Conservation (phyloP, 176 grass and related monocot species). For the Hyparrhenia diplandra region DNA sequence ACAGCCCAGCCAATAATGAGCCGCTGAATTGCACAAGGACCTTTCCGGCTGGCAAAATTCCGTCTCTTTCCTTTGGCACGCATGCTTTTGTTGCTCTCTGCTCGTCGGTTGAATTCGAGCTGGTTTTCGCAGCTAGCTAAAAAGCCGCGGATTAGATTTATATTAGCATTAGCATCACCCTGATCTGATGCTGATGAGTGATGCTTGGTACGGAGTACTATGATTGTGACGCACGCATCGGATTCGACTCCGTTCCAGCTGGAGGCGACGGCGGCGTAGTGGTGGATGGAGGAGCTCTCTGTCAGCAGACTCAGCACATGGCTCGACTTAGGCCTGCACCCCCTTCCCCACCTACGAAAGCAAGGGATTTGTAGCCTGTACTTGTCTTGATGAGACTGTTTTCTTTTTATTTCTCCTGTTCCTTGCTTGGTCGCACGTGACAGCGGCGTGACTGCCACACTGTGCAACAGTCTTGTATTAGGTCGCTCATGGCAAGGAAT, state of each 20-base stretch:
- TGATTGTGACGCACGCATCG: constrained; percentile 16
- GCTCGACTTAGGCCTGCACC: constrained; percentile 7
- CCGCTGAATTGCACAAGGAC: constrained; percentile 10
- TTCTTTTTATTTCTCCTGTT: background rate
- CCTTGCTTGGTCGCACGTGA: constrained; percentile 6
- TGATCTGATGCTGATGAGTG: background rate
- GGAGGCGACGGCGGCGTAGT: background rate
- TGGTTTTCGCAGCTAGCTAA: background rate
- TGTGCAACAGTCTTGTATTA: background rate
- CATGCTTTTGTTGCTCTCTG: background rate
- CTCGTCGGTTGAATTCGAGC: background rate
- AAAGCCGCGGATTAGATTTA: background rate
- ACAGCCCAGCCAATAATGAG: constrained; percentile 10
- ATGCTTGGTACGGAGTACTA: background rate
- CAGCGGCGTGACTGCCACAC: background rate
- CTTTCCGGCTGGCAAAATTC: constrained; percentile 35
- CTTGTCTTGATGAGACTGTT: background rate
- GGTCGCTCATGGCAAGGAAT: background rate
- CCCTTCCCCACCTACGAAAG: constrained; percentile 27
- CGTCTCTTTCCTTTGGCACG: background rate
- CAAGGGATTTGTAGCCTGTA: constrained; percentile 26
- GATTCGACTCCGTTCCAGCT: constrained; percentile 24
- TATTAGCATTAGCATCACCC: background rate
- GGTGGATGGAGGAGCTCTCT: background rate
- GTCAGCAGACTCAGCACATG: constrained; percentile 54